Evolutionary conservation across 2,329 filamentous ascomycete genomes (phyloP).

Genomic region (Blumeriella jaapii): DNA sequence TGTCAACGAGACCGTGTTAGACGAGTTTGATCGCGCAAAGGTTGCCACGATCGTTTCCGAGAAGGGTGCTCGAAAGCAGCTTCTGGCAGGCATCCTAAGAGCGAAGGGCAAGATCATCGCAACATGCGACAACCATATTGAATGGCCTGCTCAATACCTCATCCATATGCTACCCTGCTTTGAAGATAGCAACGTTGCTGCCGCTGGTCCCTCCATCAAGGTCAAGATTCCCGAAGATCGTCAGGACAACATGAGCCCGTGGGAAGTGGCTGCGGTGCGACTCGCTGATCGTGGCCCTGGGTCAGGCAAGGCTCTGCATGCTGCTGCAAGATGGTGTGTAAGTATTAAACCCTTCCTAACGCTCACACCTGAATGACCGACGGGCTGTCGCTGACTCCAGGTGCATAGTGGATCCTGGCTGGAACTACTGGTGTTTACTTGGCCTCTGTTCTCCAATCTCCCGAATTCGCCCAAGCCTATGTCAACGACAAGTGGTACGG

Average conservation of each 20-base stretch:
- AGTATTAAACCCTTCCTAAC: background rate
- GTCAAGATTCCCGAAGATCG: constrained; percentile 2
- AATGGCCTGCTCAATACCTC: background rate
- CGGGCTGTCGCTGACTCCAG: background rate
- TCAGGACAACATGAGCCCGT: background rate
- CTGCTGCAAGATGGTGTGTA: background rate
- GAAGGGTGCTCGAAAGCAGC: background rate
- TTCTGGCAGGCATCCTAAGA: background rate
- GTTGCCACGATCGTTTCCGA: background rate
- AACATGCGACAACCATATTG: constrained; percentile 1
- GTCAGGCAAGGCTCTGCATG: background rate
- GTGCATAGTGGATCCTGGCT: background rate
- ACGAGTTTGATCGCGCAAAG: background rate
- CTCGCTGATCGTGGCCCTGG: background rate
- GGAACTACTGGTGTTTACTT: constrained; percentile 1
- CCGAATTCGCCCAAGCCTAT: background rate
- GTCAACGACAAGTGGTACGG: constrained; percentile 1
- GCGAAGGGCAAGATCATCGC: constrained; percentile 3
- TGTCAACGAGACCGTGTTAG: background rate
- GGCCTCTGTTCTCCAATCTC: background rate
- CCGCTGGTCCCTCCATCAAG: constrained; percentile 1
- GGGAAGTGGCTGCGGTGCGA: constrained; percentile 3
- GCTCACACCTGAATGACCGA: background rate
- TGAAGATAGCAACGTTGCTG: constrained; percentile 1
- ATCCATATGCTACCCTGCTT: constrained; percentile 3